Percentiles rank a stretch among this genome's conserved stretches.
These are phyloP conservation scores for Aeschynomene evenia DNA, from an alignment of 306 rosid genomes.

Conservation along the genomic window DNA sequence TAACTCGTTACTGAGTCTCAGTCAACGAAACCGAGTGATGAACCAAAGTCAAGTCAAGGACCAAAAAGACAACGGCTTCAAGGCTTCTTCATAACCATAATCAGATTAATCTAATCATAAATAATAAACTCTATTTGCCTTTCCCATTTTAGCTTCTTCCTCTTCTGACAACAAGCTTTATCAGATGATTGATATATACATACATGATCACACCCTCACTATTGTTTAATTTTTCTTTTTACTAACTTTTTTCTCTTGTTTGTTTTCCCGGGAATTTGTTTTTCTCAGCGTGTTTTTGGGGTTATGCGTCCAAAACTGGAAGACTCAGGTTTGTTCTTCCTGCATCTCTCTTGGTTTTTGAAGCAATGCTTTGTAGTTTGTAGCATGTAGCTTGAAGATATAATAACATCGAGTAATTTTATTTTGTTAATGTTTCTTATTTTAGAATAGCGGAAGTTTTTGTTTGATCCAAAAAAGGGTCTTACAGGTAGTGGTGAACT, in stretches of 20 bases:
- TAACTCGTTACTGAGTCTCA: neutral
- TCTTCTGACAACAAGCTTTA: neutral
- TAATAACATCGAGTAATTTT: neutral
- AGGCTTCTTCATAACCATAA: neutral
- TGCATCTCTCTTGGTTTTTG: constrained; percentile 22
- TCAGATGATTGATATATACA: neutral
- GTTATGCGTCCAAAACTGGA: neutral
- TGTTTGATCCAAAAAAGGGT: neutral
- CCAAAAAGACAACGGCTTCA: neutral
- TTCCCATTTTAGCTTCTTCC: neutral
- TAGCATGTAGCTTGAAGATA: neutral
- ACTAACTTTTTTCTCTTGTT: neutral
- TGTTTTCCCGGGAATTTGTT: neutral
- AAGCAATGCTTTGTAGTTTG: neutral
- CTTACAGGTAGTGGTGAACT: neutral
- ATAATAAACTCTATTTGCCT: neutral
- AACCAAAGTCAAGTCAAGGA: neutral
- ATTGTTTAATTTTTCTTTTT: neutral
- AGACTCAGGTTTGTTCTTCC: constrained; percentile 34
- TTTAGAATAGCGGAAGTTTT: neutral
- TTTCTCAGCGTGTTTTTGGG: constrained; percentile 1
- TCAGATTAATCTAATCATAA: too few relatives aligned
- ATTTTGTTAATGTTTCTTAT: neutral
- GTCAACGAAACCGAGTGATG: constrained; percentile 24
- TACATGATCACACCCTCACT: neutral